Evolutionary conservation across 2,329 filamentous ascomycete species (phyloP).

Genomic region (Xylaria sp.): DNA sequence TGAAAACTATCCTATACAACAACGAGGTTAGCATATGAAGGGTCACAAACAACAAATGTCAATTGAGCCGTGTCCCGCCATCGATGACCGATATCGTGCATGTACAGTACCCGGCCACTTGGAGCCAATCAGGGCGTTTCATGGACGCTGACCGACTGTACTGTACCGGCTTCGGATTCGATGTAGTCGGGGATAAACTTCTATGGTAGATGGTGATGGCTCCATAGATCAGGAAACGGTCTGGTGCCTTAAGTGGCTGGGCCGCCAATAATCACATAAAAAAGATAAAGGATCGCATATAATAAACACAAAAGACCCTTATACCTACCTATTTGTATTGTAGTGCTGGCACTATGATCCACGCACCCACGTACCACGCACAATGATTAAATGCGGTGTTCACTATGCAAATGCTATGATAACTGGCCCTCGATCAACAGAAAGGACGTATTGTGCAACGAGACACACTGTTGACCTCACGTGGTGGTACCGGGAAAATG

Average conservation of each 20-base stretch:
- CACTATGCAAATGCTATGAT: neutral
- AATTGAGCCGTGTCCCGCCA: neutral
- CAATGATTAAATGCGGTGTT: neutral
- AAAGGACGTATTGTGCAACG: neutral
- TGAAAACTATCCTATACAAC: neutral
- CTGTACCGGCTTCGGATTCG: neutral
- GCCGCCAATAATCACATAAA: no score
- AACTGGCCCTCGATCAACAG: neutral
- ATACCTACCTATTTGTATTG: no score
- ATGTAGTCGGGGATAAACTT: neutral
- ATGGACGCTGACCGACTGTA: neutral
- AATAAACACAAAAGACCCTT: no score
- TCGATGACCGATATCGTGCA: slow-evolving; percentile 12
- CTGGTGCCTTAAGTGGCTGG: no score
- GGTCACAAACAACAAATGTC: no score
- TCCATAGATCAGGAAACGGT: no score
- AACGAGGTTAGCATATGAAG: no score
- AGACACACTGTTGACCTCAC: neutral
- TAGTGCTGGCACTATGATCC: no score
- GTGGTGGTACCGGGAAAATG: neutral
- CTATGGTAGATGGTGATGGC: no score
- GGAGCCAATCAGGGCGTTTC: slow-evolving; percentile 10
- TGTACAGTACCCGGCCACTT: neutral
- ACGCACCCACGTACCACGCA: neutral
- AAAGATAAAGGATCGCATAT: no score